Percentiles rank a stretch among this genome's conserved stretches.
These are phyloP conservation scores for Heterobasidion occidentale DNA, from an alignment of 1,284 basidiomycete species.

Conservation along the genomic window DNA sequence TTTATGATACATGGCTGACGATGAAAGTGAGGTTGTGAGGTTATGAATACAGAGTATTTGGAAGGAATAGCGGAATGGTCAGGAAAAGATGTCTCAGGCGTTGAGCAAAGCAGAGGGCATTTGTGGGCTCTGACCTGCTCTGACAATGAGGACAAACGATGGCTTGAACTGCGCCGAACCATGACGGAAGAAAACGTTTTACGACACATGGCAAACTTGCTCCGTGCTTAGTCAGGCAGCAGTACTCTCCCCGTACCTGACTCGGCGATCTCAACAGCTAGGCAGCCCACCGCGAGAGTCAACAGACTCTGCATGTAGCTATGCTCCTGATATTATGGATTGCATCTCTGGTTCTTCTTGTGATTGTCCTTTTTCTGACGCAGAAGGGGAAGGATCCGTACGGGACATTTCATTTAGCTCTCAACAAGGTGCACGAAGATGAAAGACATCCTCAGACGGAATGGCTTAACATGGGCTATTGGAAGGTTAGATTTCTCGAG, in stretches of 20 bases:
- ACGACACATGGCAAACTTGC: too few relatives aligned
- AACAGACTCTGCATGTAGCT: too few relatives aligned
- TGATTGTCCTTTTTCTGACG: conserved; percentile 2
- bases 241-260: too few relatives aligned
- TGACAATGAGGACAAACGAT: too few relatives aligned
- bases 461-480: conserved; percentile 66
- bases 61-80: not conserved
- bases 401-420: conserved; percentile 41
- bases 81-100: too few relatives aligned
- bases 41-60: not conserved
- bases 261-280: too few relatives aligned
- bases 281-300: too few relatives aligned
- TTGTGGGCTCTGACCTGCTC: too few relatives aligned
- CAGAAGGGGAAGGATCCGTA: conserved; percentile 36
- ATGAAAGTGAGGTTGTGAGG: not conserved
- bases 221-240: too few relatives aligned
- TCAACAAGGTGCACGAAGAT: conserved; percentile 34
- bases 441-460: conserved; percentile 38
- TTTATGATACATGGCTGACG: not conserved
- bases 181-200: too few relatives aligned
- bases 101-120: too few relatives aligned
- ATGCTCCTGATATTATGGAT: not conserved
- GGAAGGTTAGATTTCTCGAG: conserved; percentile 35
- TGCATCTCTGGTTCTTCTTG: not conserved
- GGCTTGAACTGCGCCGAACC: too few relatives aligned